phyloP scores from a whole-genome alignment of 2,329 filamentous ascomycete species.

The Colletotrichum agaves region DNA sequence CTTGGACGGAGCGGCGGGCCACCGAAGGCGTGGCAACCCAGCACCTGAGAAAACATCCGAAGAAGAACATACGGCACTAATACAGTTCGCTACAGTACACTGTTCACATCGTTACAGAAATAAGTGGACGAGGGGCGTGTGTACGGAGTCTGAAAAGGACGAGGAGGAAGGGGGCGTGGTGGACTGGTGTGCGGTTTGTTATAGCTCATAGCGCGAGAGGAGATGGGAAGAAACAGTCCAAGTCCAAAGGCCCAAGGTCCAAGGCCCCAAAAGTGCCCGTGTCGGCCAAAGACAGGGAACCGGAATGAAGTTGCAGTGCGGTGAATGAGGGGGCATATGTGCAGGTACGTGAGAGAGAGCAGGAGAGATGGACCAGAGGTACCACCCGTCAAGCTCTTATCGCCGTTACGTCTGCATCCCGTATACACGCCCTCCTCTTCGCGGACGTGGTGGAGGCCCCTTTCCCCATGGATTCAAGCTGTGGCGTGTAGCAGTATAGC shows the following conservation, averaged over 20 bases:
- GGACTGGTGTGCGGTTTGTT: background rate
- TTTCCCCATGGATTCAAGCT: background rate
- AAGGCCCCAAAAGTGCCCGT: slow-evolving; percentile 3
- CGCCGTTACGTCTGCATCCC: slow-evolving; percentile 24
- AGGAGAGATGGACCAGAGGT: background rate
- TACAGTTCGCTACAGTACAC: slow-evolving; percentile 24
- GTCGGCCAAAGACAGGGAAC: slow-evolving; percentile 17
- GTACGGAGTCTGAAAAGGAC: background rate
- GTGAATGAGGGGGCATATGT: background rate
- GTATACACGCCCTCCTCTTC: slow-evolving; percentile 4
- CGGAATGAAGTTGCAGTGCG: slow-evolving; percentile 6
- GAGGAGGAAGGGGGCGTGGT: background rate
- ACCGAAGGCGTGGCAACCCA: slow-evolving; percentile 3
- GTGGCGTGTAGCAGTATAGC: slow-evolving; percentile 9
- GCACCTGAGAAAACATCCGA: slow-evolving; percentile 19
- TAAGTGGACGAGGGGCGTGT: background rate
- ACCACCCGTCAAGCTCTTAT: slow-evolving; percentile 31
- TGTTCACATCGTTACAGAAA: slow-evolving; percentile 14
- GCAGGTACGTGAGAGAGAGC: background rate
- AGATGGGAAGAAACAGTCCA: background rate
- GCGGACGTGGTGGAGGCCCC: background rate
- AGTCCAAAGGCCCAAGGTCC: slow-evolving; percentile 11
- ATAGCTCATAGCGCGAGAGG: background rate
- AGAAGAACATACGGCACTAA: slow-evolving; percentile 13
- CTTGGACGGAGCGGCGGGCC: background rate